These are phyloP conservation scores for Acorus gramineus DNA, from an alignment of 106 monocot genomes.

Conservation along the genomic window DNA sequence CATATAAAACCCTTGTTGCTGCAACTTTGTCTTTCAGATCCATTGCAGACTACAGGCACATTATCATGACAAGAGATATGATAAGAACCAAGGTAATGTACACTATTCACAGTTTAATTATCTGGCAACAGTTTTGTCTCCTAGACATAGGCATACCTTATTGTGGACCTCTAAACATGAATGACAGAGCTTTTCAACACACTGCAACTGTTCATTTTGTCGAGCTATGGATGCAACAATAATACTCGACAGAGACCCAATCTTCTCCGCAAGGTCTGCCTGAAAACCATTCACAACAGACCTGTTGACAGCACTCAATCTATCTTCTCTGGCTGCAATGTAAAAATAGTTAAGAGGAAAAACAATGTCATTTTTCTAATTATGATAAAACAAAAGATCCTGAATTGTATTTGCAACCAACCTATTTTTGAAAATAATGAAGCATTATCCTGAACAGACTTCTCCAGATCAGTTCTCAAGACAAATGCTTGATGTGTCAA, in stretches of 20 bases:
- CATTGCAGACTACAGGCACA: conserved; percentile 32
- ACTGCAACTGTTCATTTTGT: conserved; percentile 62
- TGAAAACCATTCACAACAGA: conserved; percentile 61
- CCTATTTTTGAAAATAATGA: conserved; percentile 79
- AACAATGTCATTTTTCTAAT: neutral
- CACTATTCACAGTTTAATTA: too few relatives aligned
- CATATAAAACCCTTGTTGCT: conserved; percentile 37
- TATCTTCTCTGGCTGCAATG: conserved; percentile 72
- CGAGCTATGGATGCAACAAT: conserved; percentile 43
- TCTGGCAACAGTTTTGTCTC: too few relatives aligned
- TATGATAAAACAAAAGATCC: neutral
- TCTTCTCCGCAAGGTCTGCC: conserved; percentile 44
- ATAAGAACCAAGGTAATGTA: too few relatives aligned
- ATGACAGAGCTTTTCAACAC: conserved; percentile 55
- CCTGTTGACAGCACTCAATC: conserved; percentile 52
- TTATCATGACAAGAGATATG: neutral
- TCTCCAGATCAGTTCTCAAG: conserved; percentile 75
- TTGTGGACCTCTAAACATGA: conserved; percentile 77
- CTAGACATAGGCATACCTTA: conserved; percentile 46
- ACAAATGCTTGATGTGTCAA: conserved; percentile 77
- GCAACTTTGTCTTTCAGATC: conserved; percentile 51
- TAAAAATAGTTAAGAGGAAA: neutral
- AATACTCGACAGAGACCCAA: conserved; percentile 39
- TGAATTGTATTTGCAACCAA: conserved; percentile 3
- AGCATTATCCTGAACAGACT: conserved; percentile 66